Percentiles rank a stretch among this genome's conserved stretches.
These are phyloP conservation scores for Ceratocystis huliohia DNA, from an alignment of 2,329 filamentous ascomycete species.

Conservation along the genomic window DNA sequence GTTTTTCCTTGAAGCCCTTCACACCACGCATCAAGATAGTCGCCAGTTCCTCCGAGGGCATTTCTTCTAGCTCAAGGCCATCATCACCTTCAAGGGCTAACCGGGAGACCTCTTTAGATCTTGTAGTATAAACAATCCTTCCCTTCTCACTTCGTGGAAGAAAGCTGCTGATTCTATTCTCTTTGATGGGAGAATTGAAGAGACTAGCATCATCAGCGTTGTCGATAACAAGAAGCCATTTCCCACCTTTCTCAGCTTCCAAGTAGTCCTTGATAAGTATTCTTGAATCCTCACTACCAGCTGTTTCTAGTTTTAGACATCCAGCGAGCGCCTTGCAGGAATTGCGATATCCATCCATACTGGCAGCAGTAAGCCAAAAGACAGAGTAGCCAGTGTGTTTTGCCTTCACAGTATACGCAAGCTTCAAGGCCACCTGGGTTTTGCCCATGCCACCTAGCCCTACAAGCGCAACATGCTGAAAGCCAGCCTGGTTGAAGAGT, in stretches of 20 bases:
- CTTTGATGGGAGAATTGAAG: background rate
- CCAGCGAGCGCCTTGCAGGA: background rate
- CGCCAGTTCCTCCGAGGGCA: background rate
- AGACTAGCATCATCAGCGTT: conserved; percentile 23
- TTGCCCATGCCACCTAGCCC: background rate
- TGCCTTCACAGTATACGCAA: background rate
- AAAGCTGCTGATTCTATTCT: conserved; percentile 20
- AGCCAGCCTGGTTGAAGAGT: background rate
- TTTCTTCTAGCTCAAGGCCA: background rate
- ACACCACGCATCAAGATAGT: no score
- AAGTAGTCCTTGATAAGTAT: conserved; percentile 20
- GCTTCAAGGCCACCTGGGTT: background rate
- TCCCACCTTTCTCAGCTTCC: conserved; percentile 21
- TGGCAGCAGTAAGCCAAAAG: conserved; percentile 8
- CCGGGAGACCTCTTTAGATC: background rate
- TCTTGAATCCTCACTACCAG: background rate
- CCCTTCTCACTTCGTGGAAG: conserved; percentile 24
- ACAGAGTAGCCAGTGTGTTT: background rate
- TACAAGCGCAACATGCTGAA: background rate
- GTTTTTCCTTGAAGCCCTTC: no score
- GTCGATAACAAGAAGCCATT: conserved; percentile 25
- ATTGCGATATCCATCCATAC: background rate
- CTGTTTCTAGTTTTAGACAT: background rate
- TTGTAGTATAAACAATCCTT: conserved; percentile 13
- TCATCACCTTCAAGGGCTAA: background rate